Base-by-base conservation (phyloP, 2,329 filamentous ascomycete genomes). In the Scytalidium lignicola region DNA sequence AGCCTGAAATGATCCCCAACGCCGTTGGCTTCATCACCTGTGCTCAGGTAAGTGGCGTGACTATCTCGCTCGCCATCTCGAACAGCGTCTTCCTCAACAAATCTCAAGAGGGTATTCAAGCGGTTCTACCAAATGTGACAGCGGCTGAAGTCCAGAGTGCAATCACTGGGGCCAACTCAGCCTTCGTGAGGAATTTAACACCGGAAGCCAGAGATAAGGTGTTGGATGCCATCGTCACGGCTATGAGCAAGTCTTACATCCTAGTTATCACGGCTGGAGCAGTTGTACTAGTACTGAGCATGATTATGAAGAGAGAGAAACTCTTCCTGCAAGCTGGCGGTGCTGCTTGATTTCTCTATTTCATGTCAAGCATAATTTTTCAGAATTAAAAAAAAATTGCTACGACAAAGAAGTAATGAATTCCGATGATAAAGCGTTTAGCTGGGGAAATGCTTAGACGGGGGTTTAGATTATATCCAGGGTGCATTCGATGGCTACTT, bases 11-110 rank as follows among this genome's bases (percentile, higher is more conserved):
- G 5, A 56, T 70, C 2, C 47, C 66, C 7, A 53, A 58, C 2
- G 65, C 67, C 1, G 64, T 72, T 4, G 67, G 68, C 1, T 71
- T 69, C 55, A 69, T 71, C 41, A 67, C 62, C 9, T 62, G 62
- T 23, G 66, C 63, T 0, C 68, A 71, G 51, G 56, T 70, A 3
- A 56, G 55, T 6, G 67, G 67, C 6, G 58, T 65, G 12, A 66
- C 67, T 1, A 66, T 71, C 51, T 60, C 66, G 0, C 56, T 71
- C 5, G 62, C 67, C 1, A 69, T 70, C 37, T 64, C 68, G 3
- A 69, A 67, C 40, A 58, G 58, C 0, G 60, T 70, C 15, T 73
- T 69, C 59, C 56, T 71, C 32, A 70, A 70, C 43, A 53, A 58
- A 15, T 56, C 61, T 0, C 55, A 65, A 28, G 55, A 57, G 1